Evolutionary conservation across 352 stramenopile species (phyloP).

Genomic region (Phytophthora hybrid): DNA sequence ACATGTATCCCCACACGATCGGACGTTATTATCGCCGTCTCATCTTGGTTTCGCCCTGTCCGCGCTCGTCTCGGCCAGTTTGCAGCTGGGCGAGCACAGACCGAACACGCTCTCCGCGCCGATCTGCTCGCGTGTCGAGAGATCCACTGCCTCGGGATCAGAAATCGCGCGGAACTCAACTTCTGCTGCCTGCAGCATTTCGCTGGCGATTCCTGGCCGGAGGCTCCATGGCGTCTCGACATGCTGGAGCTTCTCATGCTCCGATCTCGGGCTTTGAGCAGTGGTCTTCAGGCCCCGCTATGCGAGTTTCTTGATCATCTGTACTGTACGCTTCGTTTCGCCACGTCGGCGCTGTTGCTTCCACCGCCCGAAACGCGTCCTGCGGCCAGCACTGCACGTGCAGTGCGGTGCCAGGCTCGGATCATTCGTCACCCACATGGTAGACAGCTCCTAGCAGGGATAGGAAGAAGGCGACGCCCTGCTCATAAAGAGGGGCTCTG

Average conservation of each 20-base stretch:
- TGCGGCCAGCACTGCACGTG: background rate
- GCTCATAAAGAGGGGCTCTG: background rate
- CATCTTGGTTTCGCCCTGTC: conserved; percentile 34
- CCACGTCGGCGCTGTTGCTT: conserved; percentile 34
- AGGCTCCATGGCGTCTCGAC: background rate
- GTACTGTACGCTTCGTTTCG: conserved; percentile 15
- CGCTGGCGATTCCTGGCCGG: background rate
- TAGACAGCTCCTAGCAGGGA: background rate
- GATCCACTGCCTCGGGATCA: conserved; percentile 10
- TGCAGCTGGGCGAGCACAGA: conserved; percentile 16
- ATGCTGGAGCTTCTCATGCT: background rate
- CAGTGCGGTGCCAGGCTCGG: background rate
- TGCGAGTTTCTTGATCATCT: conserved; percentile 6
- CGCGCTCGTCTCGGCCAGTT: conserved; percentile 21
- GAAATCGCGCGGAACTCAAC: conserved; percentile 11
- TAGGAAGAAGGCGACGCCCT: background rate
- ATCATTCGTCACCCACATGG: background rate
- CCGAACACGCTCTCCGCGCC: conserved; percentile 15
- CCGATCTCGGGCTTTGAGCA: conserved; percentile 18
- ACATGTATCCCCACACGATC: conserved; percentile 5
- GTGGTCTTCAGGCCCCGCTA: conserved; percentile 1
- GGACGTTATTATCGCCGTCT: conserved; percentile 20
- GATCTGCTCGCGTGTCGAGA: conserved; percentile 21
- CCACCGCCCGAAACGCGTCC: conserved; percentile 7
- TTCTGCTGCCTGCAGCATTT: conserved; percentile 9